These are phyloP conservation scores for Kernera saxatilis DNA, from an alignment of 345 rosid genomes.

Conservation along the genomic window DNA sequence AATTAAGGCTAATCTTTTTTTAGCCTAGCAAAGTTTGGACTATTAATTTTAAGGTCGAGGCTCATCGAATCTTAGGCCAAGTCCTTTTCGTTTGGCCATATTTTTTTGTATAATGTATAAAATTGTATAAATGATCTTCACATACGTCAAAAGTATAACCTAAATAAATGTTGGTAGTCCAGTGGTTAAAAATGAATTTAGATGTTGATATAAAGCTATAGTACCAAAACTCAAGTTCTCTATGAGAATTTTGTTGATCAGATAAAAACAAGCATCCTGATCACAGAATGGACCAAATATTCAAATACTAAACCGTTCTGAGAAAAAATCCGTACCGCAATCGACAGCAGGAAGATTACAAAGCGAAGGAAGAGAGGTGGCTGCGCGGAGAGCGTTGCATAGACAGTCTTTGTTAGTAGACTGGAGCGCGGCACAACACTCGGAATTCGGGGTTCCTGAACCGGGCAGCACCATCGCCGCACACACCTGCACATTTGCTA, in stretches of 20 bases:
- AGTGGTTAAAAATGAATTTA: neutral
- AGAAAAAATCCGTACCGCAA: conserved; percentile 37
- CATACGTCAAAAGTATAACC: neutral
- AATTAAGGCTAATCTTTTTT: neutral
- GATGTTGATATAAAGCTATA: neutral
- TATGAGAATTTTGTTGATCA: neutral
- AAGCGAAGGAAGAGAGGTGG: conserved; percentile 54
- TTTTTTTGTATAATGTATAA: neutral
- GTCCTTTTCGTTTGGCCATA: neutral
- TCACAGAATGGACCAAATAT: neutral
- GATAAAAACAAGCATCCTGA: neutral
- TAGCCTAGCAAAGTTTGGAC: neutral
- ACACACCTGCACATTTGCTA: conserved; percentile 16
- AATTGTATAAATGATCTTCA: neutral
- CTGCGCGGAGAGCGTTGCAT: conserved; percentile 65
- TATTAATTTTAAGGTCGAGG: neutral
- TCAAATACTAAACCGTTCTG: too few species aligned
- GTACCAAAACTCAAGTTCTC: neutral
- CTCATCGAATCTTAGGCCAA: neutral
- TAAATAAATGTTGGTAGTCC: neutral
- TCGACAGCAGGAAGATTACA: conserved; percentile 53
- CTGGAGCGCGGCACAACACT: conserved; percentile 53
- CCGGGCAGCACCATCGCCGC: conserved; percentile 7
- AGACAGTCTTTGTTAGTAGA: conserved; percentile 56
- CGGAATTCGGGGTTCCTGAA: conserved; percentile 32